Evolutionary conservation across 306 rosid genomes (phyloP).

Genomic region (Acacia acuminata): DNA sequence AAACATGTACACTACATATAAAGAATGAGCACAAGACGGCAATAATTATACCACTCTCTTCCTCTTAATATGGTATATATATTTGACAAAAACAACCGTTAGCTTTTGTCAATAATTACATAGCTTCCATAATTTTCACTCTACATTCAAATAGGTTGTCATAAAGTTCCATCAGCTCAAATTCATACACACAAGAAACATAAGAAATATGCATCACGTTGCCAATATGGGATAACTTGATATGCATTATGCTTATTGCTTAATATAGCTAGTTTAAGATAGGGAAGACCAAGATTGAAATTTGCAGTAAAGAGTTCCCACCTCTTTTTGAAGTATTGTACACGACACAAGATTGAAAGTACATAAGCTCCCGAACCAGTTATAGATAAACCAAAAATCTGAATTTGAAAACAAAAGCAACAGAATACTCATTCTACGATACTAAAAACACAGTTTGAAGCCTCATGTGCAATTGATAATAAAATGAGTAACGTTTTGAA

Average conservation of each 20-base stretch:
- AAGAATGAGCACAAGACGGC: neutral
- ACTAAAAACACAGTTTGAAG: neutral
- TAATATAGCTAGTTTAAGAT: neutral
- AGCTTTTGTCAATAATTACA: conserved; percentile 13
- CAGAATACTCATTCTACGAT: neutral
- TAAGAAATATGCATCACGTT: neutral
- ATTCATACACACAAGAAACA: conserved; percentile 5
- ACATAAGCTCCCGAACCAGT: neutral
- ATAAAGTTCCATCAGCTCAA: neutral
- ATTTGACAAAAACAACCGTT: neutral
- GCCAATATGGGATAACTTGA: neutral
- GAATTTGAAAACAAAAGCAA: neutral
- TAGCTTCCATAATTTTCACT: neutral
- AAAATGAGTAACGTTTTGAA: neutral
- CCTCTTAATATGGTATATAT: neutral
- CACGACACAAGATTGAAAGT: neutral
- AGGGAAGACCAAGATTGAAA: neutral
- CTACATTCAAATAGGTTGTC: neutral
- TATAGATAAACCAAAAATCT: neutral
- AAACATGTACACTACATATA: conserved; percentile 1
- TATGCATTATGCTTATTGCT: conserved; percentile 2
- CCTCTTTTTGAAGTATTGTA: neutral
- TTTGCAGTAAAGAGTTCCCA: neutral
- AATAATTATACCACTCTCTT: neutral
- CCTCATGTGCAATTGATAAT: neutral